Evolutionary conservation across 2,329 filamentous ascomycete genomes (phyloP), one percentile per base, ranked within the genome.

Genomic region (Cordyceps javanica): DNA sequence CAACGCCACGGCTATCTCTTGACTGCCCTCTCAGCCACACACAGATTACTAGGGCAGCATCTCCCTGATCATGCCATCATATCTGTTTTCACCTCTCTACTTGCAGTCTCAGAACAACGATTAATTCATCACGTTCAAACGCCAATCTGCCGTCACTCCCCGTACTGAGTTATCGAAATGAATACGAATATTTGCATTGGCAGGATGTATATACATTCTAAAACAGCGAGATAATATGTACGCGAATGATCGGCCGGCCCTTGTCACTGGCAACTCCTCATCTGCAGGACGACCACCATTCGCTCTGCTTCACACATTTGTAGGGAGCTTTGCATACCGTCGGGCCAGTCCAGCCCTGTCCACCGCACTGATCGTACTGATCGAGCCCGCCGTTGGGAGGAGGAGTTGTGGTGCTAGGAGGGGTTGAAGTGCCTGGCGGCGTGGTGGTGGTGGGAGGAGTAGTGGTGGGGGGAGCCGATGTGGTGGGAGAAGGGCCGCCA

Each of bases 281-380:
- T 46, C 59, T 61, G 55, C 64, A 66, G 13, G 57, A 57, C 4
- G 63, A 62, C 61, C 62, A 67, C 65, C 65, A 66, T 19, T 61
- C 44, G 34, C 62, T 45, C 3, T 39, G 26, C 4, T 38, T 39
- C n/a, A 60, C 60, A n/a, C 64, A 67, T n/a, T 58, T 62, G 53
- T 60, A 65, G 4, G 64, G 64, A 41, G 63, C 51, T 41, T 60
- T 46, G 49, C 65, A 66, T 21, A 57, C 59, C 0, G 64, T 65
- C 30, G 64, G 58, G 1, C 64, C 65, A 9, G 55, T 62, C 36
- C 60, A 66, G 8, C 62, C 63, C 26, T 61, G 23, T n/a, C 64
- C 65, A 5, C 63, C 65, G 16, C 65, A 66, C 52, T 67, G 65
- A 16, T 60, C 62, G 59, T 64, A 66, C 48, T 64, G 63, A 10